These are phyloP conservation scores for Coemansia sp. DNA, from an alignment of 192 early-diverging fungal species.

Conservation along the genomic window DNA sequence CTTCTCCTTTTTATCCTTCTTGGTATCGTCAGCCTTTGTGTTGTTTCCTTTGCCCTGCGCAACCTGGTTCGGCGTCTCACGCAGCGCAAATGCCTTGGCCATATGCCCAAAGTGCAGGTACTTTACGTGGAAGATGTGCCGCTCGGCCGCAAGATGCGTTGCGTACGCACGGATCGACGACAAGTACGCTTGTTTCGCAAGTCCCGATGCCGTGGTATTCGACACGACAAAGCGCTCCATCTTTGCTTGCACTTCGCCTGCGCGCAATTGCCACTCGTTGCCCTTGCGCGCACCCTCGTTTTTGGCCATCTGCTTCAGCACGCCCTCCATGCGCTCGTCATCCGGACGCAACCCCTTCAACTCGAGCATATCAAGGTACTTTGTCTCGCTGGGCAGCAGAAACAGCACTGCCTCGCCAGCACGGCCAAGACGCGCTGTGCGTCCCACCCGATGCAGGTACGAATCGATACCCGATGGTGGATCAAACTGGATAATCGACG, in stretches of 20 bases:
- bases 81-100: slow-evolving; percentile 94
- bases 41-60: slow-evolving; percentile 55
- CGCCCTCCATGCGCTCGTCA: slow-evolving; percentile 61
- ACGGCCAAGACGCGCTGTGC: slow-evolving; percentile 92
- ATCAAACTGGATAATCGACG: slow-evolving; percentile 93
- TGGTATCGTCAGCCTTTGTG: slow-evolving; percentile 31
- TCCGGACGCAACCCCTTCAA: slow-evolving; percentile 64
- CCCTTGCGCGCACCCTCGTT: slow-evolving; percentile 42
- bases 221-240: slow-evolving; percentile 46
- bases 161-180: slow-evolving; percentile 93
- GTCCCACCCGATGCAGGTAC: slow-evolving; percentile 96
- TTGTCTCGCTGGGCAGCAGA: slow-evolving; percentile 85
- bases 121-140: slow-evolving; percentile 91
- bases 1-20: slow-evolving; percentile 43
- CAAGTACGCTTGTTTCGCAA: slow-evolving; percentile 81
- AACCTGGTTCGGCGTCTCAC: slow-evolving; percentile 82
- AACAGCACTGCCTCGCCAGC: slow-evolving; percentile 84
- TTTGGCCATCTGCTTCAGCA: slow-evolving; percentile 58
- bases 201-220: slow-evolving; percentile 26
- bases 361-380: slow-evolving; percentile 67
- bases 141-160: slow-evolving; percentile 81
- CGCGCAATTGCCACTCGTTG: slow-evolving; percentile 47
- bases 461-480: slow-evolving; percentile 90
- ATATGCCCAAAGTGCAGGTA: slow-evolving; percentile 95
- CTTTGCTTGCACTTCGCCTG: slow-evolving; percentile 45